These are phyloP conservation scores for Pyricularia sp. DNA, from an alignment of 2,329 filamentous ascomycete genomes.

Conservation along the genomic window DNA sequence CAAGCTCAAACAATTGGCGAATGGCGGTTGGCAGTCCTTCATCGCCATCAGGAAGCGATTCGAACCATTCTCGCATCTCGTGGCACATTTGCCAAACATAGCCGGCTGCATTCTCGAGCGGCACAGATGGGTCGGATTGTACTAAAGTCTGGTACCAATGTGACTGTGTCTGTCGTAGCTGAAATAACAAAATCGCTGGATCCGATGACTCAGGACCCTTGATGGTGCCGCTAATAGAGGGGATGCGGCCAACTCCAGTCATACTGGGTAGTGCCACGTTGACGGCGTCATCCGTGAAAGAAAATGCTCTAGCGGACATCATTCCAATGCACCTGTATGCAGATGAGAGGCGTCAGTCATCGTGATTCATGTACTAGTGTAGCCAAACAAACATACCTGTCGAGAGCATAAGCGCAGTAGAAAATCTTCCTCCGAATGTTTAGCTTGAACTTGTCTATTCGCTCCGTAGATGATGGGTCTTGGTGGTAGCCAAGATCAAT, in stretches of 20 bases:
- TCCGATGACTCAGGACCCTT: conserved; percentile 45
- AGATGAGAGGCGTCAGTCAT: not conserved
- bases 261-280: conserved; percentile 67
- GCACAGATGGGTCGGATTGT: conserved; percentile 57
- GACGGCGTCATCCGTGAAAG: conserved; percentile 83
- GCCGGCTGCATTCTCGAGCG: conserved; percentile 57
- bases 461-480: conserved; percentile 66
- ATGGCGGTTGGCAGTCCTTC: conserved; percentile 48
- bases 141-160: conserved; percentile 85
- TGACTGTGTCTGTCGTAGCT: conserved; percentile 77
- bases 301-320: conserved; percentile 79
- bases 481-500: conserved; percentile 90
- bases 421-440: conserved; percentile 78
- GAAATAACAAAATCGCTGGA: conserved; percentile 69
- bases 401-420: conserved; percentile 82
- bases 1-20: conserved; percentile 73
- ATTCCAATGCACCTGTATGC: conserved; percentile 68
- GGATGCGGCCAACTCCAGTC: conserved; percentile 30
- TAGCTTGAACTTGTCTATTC: conserved; percentile 58
- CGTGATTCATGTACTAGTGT: not conserved
- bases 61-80: conserved; percentile 72
- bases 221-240: conserved; percentile 31
- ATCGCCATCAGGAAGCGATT: conserved; percentile 54
- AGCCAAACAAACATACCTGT: conserved; percentile 48
- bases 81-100: conserved; percentile 71